Base-by-base conservation (phyloP, 768 basidiomycete species). In the Kondoa subrosea region DNA sequence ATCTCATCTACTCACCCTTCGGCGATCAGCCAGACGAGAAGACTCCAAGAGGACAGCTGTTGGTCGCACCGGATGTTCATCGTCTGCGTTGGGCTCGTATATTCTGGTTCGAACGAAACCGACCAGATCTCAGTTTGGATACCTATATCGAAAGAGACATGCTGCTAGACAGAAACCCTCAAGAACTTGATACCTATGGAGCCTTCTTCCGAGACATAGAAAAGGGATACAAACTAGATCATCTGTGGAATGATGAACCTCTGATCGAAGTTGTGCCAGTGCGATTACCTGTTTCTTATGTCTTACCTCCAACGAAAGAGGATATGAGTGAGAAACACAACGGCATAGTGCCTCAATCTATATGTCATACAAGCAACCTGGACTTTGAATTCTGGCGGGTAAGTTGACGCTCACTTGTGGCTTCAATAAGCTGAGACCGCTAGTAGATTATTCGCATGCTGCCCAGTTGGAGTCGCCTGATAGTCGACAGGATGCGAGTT, bases 21-120 rank as follows among this genome's bases (percentile, higher is more conserved):
- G 1, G 0, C 3, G 59, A 68, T 2, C 4, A 64, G 8, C 50
- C 67, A 4, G 1, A 16, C 3, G 14, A 26, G 0, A 1, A 2
- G 2, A 26, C 58, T 1, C 2, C 21, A 26, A 14, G 33, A 3
- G 67, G 67, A 14, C 26, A 65, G 12, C 33, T 71, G 21, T 25
- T 73, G 17, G 58, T 68, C 30, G 34, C 61, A 16, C 61, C 61
- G 3, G 21, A 69, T 1, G 68, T 70, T 1, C 34, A 16, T 17
- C 63, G 60, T 1, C 63, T 69, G 3, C 33, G 65, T 1, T 57
- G 12, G 0, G n/a, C 1, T 1, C 67, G 70, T 0, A 25, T 71
- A n/a, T 62, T 66, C 0, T 21, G 4, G 0, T 57, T 71, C 34
- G 1, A 25, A 0, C 25, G 16, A 4, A 26, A 64, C n/a, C 65